phyloP scores from a whole-genome alignment of 805 yeast species.

The Spathaspora hagerdaliae region DNA sequence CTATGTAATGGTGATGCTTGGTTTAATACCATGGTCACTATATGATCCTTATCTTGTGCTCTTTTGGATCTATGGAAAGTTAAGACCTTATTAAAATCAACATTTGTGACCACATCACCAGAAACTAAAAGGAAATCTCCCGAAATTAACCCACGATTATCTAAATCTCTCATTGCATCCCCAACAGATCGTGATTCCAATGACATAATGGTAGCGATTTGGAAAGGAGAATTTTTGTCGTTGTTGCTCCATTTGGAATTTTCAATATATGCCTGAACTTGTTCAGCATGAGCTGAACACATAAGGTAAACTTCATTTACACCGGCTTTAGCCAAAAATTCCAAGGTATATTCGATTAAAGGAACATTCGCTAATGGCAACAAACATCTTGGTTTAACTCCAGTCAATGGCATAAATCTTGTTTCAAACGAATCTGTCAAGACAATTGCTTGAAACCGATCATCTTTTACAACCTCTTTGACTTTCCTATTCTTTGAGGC shows the following conservation, averaged over 20 bases:
- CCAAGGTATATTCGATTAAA: slow-evolving; percentile 88
- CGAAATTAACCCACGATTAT: slow-evolving; percentile 81
- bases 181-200: slow-evolving; percentile 91
- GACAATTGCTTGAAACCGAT: slow-evolving; percentile 88
- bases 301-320: slow-evolving; percentile 86
- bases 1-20: slow-evolving; percentile 82
- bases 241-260: slow-evolving; percentile 57
- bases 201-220: slow-evolving; percentile 72
- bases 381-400: slow-evolving; percentile 82
- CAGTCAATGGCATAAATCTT: slow-evolving; percentile 87
- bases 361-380: slow-evolving; percentile 93
- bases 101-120: slow-evolving; percentile 94
- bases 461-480: slow-evolving; percentile 60
- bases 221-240: slow-evolving; percentile 70
- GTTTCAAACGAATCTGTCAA: slow-evolving; percentile 91
- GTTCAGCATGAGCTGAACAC: slow-evolving; percentile 89
- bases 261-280: slow-evolving; percentile 78
- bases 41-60: slow-evolving; percentile 79
- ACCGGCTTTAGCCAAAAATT: slow-evolving; percentile 86
- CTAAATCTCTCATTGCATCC: slow-evolving; percentile 95
- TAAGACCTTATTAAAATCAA: slow-evolving; percentile 72
- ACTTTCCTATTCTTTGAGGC: slow-evolving; percentile 47
- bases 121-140: slow-evolving; percentile 88
- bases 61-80: slow-evolving; percentile 70
- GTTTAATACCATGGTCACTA: slow-evolving; percentile 89